These are phyloP conservation scores for Dysphania ambrosioides DNA, from an alignment of 148 eudicot genomes.

Conservation along the genomic window DNA sequence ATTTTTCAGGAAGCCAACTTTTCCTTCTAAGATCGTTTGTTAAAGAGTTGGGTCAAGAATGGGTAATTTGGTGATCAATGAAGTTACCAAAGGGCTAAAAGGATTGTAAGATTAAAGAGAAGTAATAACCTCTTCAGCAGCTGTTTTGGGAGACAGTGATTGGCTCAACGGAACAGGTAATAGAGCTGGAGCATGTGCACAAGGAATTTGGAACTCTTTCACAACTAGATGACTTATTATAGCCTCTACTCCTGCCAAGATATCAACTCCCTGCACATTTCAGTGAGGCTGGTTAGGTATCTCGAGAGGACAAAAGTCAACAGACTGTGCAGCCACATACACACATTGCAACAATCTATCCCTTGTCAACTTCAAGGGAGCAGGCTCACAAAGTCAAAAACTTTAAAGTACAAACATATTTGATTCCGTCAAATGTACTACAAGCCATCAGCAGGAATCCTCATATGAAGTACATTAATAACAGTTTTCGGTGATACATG, in stretches of 20 bases:
- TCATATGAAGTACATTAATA: background rate
- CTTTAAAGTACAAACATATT: background rate
- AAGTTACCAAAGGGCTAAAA: background rate
- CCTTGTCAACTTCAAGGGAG: background rate
- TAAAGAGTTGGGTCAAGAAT: too few species aligned
- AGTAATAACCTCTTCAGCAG: conserved; percentile 86
- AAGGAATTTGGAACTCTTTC: conserved; percentile 80
- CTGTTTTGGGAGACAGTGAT: conserved; percentile 74
- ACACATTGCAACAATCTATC: background rate
- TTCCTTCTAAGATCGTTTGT: too few species aligned
- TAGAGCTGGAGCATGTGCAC: conserved; percentile 98
- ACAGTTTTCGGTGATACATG: background rate
- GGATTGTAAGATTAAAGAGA: background rate
- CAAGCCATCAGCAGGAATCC: background rate
- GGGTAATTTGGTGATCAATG: too few species aligned
- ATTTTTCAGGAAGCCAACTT: too few species aligned
- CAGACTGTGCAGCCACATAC: background rate
- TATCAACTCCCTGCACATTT: conserved; percentile 70
- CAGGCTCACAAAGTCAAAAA: background rate
- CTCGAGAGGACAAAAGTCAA: background rate
- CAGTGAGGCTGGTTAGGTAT: conserved; percentile 20
- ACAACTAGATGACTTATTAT: conserved; percentile 88
- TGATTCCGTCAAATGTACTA: background rate
- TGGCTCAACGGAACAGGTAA: conserved; percentile 50
- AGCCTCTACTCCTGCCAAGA: conserved; percentile 91